Base-by-base conservation (phyloP, 1,284 basidiomycete species). In the Anthracocystis setariae region DNA sequence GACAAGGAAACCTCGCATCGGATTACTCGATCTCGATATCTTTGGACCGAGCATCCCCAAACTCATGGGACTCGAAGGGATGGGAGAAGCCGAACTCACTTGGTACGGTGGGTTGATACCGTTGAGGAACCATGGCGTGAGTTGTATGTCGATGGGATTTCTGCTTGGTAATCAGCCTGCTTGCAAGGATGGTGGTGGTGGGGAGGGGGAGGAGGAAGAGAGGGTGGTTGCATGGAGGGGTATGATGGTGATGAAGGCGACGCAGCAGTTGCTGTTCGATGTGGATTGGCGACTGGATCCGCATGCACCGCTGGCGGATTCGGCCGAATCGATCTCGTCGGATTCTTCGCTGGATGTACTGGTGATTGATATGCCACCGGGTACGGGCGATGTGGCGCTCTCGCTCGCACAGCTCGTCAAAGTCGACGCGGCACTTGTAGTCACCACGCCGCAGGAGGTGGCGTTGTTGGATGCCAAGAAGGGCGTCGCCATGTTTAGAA, bases 211-310 rank as follows among this genome's bases (percentile, higher is more conserved):
- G 9, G 49, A 32, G 9, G 67, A 64, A 33, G 62, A 65, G n/a
- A 46, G 47, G 21, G 60, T 71, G 0, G 88, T 98, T 18, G 93
- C 95, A 23, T 98, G 95, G 95, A 87, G 95, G 37, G 95, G 95
- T 1, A 88, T 98, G 47, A 98, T 98, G 95, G 96, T 98, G 2
- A 94, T 96, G 85, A 98, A 98, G 82, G 94, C 95, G 23, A 93
- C 95, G 0, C 95, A 98, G 83, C 93, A 98, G 82, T 86, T 98
- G 0, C 87, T 98, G 0, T 98, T 98, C 80, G 94, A 98, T 74
- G 93, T 98, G 2, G 95, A 98, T 82, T 98, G 96, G 95, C 67
- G 84, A 7, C 59, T 62, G 4, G 48, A 69, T 13, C 66, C 69
- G 1, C 49, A 35, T 17, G 52, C 69, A 32, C 21, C 53, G 3